These are phyloP conservation scores for Malus sieversii DNA, from an alignment of 306 rosid species.

Conservation along the genomic window DNA sequence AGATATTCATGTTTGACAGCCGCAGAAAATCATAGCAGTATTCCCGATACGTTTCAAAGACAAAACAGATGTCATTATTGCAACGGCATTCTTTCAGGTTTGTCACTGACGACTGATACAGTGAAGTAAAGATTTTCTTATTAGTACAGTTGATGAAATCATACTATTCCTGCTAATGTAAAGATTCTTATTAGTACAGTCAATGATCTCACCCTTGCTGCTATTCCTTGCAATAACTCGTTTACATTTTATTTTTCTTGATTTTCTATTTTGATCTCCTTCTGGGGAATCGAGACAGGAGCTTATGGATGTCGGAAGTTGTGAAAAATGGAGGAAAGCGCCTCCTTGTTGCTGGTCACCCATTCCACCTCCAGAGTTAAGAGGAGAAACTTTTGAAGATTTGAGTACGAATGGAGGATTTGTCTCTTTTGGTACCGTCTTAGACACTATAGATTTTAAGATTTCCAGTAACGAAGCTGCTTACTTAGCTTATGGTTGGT, in stretches of 20 bases:
- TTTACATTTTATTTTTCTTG: background rate
- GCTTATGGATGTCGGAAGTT: conserved; percentile 75
- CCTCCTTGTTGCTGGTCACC: conserved; percentile 89
- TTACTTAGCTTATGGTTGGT: background rate
- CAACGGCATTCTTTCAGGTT: conserved; percentile 89
- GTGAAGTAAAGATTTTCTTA: background rate
- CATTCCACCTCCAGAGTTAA: conserved; percentile 87
- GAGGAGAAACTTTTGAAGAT: conserved; percentile 81
- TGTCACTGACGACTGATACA: conserved; percentile 2
- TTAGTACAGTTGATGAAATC: background rate
- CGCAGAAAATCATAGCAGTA: conserved; percentile 61
- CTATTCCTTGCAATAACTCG: background rate
- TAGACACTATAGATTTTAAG: no score
- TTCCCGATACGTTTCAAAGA: conserved; percentile 80
- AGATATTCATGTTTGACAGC: conserved; percentile 38
- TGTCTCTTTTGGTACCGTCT: conserved; percentile 64
- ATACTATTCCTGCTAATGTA: background rate
- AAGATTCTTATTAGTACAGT: background rate
- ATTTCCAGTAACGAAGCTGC: no score
- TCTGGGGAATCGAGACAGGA: conserved; percentile 45
- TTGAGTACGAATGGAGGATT: conserved; percentile 89
- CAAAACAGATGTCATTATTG: conserved; percentile 64
- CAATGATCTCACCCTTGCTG: background rate
- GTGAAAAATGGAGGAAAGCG: conserved; percentile 69
- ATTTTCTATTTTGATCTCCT: background rate